These are phyloP conservation scores for Magnusiomyces suaveolens DNA, from an alignment of 1,139 yeast genomes.

Conservation along the genomic window DNA sequence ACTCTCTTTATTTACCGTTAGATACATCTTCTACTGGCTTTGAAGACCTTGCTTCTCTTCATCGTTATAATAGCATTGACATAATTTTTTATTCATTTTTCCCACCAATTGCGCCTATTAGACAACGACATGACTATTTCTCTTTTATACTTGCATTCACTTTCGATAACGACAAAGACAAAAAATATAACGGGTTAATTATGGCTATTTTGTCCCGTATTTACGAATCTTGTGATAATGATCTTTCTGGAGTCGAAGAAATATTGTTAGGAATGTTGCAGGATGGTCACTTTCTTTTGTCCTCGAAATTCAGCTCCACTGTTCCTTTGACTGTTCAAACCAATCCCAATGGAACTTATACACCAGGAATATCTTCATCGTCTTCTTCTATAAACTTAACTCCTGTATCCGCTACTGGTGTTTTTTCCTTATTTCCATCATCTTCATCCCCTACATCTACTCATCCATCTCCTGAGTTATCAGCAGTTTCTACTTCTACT, in stretches of 20 bases:
- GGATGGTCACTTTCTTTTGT: constrained; percentile 22
- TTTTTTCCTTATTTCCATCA: not conserved
- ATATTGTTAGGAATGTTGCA: constrained; percentile 22
- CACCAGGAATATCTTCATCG: constrained; percentile 9
- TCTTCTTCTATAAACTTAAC: constrained; percentile 7
- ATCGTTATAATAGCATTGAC: constrained; percentile 27
- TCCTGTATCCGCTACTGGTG: constrained; percentile 3
- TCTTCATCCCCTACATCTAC: constrained; percentile 17
- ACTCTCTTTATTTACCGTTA: constrained; percentile 18
- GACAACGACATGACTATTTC: constrained; percentile 27
- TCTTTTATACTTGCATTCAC: constrained; percentile 24
- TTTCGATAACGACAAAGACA: constrained; percentile 20
- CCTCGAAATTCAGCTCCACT: not conserved
- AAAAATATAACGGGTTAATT: constrained; percentile 20
- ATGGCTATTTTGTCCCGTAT: constrained; percentile 19
- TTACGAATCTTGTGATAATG: constrained; percentile 19
- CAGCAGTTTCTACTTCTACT: constrained; percentile 18
- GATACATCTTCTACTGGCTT: constrained; percentile 18
- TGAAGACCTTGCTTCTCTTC: constrained; percentile 24
- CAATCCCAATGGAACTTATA: not conserved
- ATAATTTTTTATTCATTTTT: constrained; percentile 28
- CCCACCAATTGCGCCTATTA: constrained; percentile 21
- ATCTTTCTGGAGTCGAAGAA: constrained; percentile 20
- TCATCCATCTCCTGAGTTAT: constrained; percentile 21
- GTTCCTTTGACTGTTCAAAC: constrained; percentile 2